Conservation (phyloP, 805 yeast genomes). For the Metschnikowia aberdeeniae region DNA sequence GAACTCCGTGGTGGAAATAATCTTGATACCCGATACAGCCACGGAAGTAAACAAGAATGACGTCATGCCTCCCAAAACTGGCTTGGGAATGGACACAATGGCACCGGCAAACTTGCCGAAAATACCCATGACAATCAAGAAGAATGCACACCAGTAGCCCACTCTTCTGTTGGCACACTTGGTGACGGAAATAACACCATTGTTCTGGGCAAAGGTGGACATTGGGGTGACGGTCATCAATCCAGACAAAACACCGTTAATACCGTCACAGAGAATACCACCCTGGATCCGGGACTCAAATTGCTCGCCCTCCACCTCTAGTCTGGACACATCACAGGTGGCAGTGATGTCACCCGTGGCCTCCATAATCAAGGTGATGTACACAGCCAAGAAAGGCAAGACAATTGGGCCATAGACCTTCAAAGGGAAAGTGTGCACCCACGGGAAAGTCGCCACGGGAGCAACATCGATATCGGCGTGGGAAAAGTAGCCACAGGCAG, state of each 20-base stretch:
- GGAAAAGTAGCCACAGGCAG: conserved; percentile 81
- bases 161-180: conserved; percentile 83
- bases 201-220: conserved; percentile 92
- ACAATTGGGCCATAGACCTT: conserved; percentile 81
- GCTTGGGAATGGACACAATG: conserved; percentile 73
- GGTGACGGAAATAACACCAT: conserved; percentile 90
- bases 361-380: conserved; percentile 82
- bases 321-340: conserved; percentile 83
- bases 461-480: conserved; percentile 56
- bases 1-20: conserved; percentile 20
- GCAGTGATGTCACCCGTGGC: conserved; percentile 95
- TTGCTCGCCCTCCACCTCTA: conserved; percentile 74
- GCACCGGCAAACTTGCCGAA: conserved; percentile 52
- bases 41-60: conserved; percentile 18
- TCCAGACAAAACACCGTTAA: conserved; percentile 73
- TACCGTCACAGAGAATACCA: conserved; percentile 85
- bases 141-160: conserved; percentile 79
- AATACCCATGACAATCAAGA: conserved; percentile 80
- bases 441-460: conserved; percentile 77
- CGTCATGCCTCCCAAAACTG: conserved; percentile 30
- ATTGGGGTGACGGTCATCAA: conserved; percentile 83
- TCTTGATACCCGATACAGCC: conserved; percentile 19
- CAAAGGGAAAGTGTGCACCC: conserved; percentile 83
- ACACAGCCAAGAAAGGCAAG: conserved; percentile 80
- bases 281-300: conserved; percentile 90